Evolutionary conservation across 2,329 filamentous ascomycete genomes (phyloP).

Genomic region (Diatrype stigma): DNA sequence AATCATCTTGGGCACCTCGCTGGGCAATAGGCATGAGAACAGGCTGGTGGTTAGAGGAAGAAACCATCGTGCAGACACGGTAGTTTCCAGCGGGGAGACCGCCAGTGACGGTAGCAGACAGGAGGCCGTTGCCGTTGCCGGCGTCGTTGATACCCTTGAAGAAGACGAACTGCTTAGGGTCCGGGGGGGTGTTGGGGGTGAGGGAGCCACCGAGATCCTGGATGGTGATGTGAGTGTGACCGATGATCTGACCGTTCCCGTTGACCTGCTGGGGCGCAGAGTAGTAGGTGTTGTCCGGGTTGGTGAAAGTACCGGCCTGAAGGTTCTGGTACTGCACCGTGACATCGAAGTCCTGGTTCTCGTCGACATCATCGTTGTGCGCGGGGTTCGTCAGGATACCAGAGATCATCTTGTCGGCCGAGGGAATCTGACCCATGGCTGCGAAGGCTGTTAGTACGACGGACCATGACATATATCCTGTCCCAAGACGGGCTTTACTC

Average conservation of each 20-base stretch:
- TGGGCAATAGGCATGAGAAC: conserved; percentile 64
- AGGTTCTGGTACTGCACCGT: conserved; percentile 51
- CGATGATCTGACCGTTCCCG: conserved; percentile 46
- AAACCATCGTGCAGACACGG: conserved; percentile 60
- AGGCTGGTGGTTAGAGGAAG: conserved; percentile 62
- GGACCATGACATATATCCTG: too few relatives aligned
- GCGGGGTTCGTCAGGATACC: conserved; percentile 50
- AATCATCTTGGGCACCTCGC: conserved; percentile 64
- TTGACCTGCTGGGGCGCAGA: conserved; percentile 53
- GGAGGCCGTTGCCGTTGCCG: conserved; percentile 51
- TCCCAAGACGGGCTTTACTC: too few relatives aligned
- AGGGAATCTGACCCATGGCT: conserved; percentile 59
- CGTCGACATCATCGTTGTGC: conserved; percentile 44
- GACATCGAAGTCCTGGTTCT: conserved; percentile 49
- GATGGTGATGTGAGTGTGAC: conserved; percentile 57
- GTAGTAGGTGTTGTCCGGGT: conserved; percentile 58
- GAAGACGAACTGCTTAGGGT: conserved; percentile 53
- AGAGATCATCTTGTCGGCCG: conserved; percentile 53
- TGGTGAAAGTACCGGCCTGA: conserved; percentile 56
- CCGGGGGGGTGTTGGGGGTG: conserved; percentile 48
- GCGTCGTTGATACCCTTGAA: conserved; percentile 65
- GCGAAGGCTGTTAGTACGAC: conserved; percentile 12
- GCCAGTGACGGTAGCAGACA: conserved; percentile 49
- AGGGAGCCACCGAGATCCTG: conserved; percentile 50
- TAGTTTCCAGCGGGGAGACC: conserved; percentile 61